Evolutionary conservation across 2,329 filamentous ascomycete genomes (phyloP).

Genomic region (Periconia digitata): DNA sequence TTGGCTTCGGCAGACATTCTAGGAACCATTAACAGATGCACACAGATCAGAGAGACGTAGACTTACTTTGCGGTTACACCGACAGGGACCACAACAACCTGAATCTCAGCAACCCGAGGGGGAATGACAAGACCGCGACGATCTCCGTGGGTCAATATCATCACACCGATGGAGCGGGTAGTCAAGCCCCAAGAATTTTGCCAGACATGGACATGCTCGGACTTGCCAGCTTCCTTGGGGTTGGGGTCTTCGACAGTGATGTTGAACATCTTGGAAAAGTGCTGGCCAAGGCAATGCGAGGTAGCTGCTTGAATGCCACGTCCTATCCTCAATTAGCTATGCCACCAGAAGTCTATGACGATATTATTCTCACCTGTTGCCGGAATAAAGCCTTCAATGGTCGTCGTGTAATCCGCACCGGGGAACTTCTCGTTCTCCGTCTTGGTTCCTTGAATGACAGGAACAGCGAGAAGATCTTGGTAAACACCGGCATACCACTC

Average conservation of each 20-base stretch:
- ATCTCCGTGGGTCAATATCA: constrained; percentile 98
- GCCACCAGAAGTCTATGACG: not conserved
- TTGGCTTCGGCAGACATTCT: constrained; percentile 68
- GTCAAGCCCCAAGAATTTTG: constrained; percentile 99
- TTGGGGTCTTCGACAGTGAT: constrained; percentile 93
- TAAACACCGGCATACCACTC: constrained; percentile 92
- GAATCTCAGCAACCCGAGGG: constrained; percentile 82
- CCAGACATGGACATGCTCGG: constrained; percentile 80
- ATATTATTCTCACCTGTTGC: constrained; percentile 57
- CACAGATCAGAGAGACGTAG: not conserved
- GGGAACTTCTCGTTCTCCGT: constrained; percentile 99
- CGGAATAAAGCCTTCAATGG: constrained; percentile 94
- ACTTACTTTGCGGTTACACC: constrained; percentile 86
- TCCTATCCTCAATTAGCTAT: constrained; percentile 48
- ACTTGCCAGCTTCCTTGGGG: constrained; percentile 63
- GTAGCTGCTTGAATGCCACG: constrained; percentile 96
- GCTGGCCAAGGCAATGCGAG: constrained; percentile 92
- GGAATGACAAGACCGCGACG: constrained; percentile 94
- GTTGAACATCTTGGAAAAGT: constrained; percentile 99
- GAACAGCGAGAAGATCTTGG: constrained; percentile 89
- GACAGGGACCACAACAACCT: constrained; percentile 86
- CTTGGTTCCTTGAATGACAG: constrained; percentile 90
- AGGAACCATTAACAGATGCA: constrained; percentile 6
- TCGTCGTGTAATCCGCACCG: constrained; percentile 94
- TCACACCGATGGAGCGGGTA: constrained; percentile 95